Conservation (phyloP, 805 yeast genomes). For the Naumovozyma dairenensis region DNA sequence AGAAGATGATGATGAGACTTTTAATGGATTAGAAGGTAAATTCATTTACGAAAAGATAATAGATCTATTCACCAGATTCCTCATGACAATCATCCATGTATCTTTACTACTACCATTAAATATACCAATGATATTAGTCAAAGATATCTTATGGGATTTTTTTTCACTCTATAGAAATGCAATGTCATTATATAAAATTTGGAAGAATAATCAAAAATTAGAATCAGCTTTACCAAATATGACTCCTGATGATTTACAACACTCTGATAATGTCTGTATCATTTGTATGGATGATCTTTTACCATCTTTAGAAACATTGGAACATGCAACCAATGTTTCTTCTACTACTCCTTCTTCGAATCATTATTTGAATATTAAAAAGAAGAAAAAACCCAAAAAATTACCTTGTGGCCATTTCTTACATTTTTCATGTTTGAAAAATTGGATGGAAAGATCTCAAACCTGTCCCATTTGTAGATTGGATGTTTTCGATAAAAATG, state of each 20-base stretch:
- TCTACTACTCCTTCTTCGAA: background rate
- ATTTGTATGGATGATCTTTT: slow-evolving; percentile 89
- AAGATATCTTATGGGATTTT: slow-evolving; percentile 37
- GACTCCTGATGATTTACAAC: slow-evolving; percentile 49
- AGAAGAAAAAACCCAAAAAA: slow-evolving; percentile 49
- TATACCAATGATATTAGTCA: slow-evolving; percentile 39
- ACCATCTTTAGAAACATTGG: no score
- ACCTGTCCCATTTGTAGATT: slow-evolving; percentile 89
- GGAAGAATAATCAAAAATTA: slow-evolving; percentile 46
- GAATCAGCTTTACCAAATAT: slow-evolving; percentile 59
- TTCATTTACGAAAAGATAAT: slow-evolving; percentile 47
- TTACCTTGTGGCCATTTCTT: slow-evolving; percentile 79
- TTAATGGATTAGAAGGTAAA: slow-evolving; percentile 57
- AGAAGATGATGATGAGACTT: slow-evolving; percentile 35
- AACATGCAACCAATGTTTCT: background rate
- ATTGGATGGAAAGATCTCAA: slow-evolving; percentile 88
- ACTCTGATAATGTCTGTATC: slow-evolving; percentile 63
- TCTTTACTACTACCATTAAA: slow-evolving; percentile 38
- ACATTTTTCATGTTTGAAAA: slow-evolving; percentile 81
- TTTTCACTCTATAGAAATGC: slow-evolving; percentile 28
- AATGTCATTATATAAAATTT: slow-evolving; percentile 31
- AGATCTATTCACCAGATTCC: slow-evolving; percentile 41
- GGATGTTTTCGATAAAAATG: slow-evolving; percentile 41
- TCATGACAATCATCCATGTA: slow-evolving; percentile 38
- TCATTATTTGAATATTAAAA: background rate